phyloP scores from a whole-genome alignment of 2,329 filamentous ascomycete genomes.

The Albifimbria verrucaria region DNA sequence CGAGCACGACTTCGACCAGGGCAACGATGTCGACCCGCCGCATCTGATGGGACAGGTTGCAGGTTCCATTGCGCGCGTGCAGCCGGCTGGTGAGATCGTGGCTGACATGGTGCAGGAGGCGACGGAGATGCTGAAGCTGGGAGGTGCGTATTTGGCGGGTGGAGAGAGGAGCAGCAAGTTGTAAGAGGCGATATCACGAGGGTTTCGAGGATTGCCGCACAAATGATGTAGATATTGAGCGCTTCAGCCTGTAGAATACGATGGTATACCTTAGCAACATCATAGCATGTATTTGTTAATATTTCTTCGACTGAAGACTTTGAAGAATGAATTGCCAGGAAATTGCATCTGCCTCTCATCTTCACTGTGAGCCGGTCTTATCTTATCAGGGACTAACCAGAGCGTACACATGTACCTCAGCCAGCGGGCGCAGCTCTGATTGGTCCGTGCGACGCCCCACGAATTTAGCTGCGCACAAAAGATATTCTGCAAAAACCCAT shows the following conservation, averaged over 20 bases:
- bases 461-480: constrained; percentile 27
- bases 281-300: too few relatives aligned
- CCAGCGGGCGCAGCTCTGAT: background rate
- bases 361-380: background rate
- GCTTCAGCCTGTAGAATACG: background rate
- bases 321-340: too few relatives aligned
- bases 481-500: constrained; percentile 26
- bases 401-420: background rate
- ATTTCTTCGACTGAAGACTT: too few relatives aligned
- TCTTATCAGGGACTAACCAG: background rate
- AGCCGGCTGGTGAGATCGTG: constrained; percentile 83
- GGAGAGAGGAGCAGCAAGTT: constrained; percentile 38
- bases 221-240: background rate
- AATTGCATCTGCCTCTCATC: too few relatives aligned
- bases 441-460: constrained; percentile 26
- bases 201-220: background rate
- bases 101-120: constrained; percentile 83
- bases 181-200: constrained; percentile 18
- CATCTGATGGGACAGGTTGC: constrained; percentile 95
- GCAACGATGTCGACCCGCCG: constrained; percentile 78
- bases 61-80: constrained; percentile 69
- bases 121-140: constrained; percentile 61
- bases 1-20: constrained; percentile 77
- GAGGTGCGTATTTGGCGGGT: constrained; percentile 63
- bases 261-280: too few relatives aligned